A percentile compares a stretch with the other conserved stretches of the same genome.
phyloP scores from a whole-genome alignment of 805 yeast genomes.

The Lipomyces sp. region DNA sequence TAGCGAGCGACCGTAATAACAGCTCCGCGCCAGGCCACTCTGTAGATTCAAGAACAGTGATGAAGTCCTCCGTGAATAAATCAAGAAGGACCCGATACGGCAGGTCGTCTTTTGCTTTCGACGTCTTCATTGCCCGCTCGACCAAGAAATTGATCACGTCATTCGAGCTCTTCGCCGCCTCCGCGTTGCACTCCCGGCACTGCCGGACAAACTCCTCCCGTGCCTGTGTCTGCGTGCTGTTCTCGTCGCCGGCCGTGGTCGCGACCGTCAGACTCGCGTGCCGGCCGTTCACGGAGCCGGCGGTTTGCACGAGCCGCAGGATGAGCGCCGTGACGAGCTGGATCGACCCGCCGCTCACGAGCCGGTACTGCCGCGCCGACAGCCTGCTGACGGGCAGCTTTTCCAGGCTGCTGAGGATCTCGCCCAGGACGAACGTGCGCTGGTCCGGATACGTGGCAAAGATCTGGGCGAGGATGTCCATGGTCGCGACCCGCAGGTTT shows the following conservation, averaged over 20 bases:
- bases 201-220: conserved; percentile 2
- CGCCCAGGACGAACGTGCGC: conserved; percentile 57
- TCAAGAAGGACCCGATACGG: conserved; percentile 43
- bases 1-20: conserved; percentile 38
- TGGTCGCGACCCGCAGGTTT: conserved; percentile 33
- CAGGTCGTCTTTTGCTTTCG: conserved; percentile 27
- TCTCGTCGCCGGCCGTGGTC: conserved; percentile 8
- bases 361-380: conserved; percentile 44
- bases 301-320: conserved; percentile 45
- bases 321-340: conserved; percentile 50
- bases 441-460: conserved; percentile 45
- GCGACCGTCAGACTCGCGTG: not conserved
- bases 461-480: conserved; percentile 32
- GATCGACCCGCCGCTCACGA: conserved; percentile 47
- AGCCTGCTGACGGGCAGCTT: conserved; percentile 48
- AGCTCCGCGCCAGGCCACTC: conserved; percentile 62
- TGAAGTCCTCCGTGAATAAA: conserved; percentile 54
- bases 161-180: conserved; percentile 24
- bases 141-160: conserved; percentile 30
- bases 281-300: conserved; percentile 32
- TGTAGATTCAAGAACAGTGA: conserved; percentile 49
- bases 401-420: conserved; percentile 52
- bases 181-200: conserved; percentile 17
- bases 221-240: no score
- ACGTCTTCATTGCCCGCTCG: conserved; percentile 29